Evolutionary conservation across 768 basidiomycete species (phyloP), one percentile per base, ranked within the genome.

Genomic region (Leccinum pellstonianum): DNA sequence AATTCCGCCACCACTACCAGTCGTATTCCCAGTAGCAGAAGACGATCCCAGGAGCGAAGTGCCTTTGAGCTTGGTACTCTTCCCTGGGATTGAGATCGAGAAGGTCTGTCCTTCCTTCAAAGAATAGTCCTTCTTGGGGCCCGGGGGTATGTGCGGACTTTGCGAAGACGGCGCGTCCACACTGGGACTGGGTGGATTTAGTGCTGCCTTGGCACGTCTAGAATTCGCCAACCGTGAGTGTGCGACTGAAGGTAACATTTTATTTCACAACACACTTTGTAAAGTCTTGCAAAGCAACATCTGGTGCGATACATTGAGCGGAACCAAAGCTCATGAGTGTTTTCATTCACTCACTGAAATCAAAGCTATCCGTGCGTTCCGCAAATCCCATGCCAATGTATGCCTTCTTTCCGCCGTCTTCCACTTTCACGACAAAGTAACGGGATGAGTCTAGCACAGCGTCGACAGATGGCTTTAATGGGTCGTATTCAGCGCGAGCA

Each of bases 41-140:
- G 43, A 5, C 19, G 77, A 76, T 52, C 74, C 77, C 19, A 84
- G 64, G 37, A 84, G 66, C 62, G 74, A 70, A 19, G 71, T 63
- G 35, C 73, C 65, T 46, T 69, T 75, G 6, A 73, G 62, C 17
- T 75, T 60, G 70, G 81, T 81, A 57, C 73, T 77, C 55, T 87
- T 85, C n/a, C 94, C 93, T 7, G 95, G 95, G 60, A 97, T 92
- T 35, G 84, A 78, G 64, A 98, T 96, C 5, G 89, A 88, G 73
- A 98, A 95, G 0, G 95, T 97, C 72, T 98, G 92, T 9, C 95
- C 95, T 65, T 94, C 93, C 73, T 96, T 97, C 65, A 98, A 76
- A 41, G 90, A 90, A 74, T 94, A 97, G 66, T 98, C 95, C 73
- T 93, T 92, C 79, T 93, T 94, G 2, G 93, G 91, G 10, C 88